A percentile compares a stretch with the other conserved stretches of the same genome.
These are phyloP conservation scores for Rhodotorula mucilaginosa DNA, from an alignment of 1,284 basidiomycete genomes.

Conservation along the genomic window DNA sequence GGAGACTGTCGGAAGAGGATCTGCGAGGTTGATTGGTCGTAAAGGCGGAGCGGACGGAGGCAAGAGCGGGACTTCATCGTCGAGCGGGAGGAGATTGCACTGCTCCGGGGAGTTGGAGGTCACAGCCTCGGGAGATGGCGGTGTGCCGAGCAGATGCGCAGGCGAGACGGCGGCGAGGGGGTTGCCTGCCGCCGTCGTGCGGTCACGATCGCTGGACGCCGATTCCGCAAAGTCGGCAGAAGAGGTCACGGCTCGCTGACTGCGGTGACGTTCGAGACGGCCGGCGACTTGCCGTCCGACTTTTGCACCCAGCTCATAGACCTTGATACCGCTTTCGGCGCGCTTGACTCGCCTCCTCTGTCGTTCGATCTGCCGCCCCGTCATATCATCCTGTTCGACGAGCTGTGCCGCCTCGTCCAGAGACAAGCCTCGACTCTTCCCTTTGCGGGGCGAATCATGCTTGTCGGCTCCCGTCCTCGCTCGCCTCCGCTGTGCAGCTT, in stretches of 20 bases:
- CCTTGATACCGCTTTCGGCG: slow-evolving; percentile 28
- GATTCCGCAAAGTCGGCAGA: background rate
- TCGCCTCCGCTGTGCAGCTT: background rate
- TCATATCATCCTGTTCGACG: background rate
- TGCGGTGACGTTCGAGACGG: slow-evolving; percentile 12
- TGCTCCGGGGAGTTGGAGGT: background rate
- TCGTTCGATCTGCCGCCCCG: background rate
- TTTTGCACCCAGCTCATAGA: slow-evolving; percentile 16
- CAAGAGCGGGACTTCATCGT: background rate
- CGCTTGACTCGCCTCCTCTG: slow-evolving; percentile 17
- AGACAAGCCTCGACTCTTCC: background rate
- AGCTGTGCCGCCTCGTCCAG: slow-evolving; percentile 6
- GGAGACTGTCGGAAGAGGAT: background rate
- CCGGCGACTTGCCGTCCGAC: slow-evolving; percentile 15
- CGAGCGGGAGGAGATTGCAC: background rate
- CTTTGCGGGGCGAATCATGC: background rate
- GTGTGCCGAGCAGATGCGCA: slow-evolving; percentile 11
- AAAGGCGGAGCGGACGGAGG: slow-evolving; percentile 12
- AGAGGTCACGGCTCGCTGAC: background rate
- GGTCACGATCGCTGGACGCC: background rate
- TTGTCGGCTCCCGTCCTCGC: background rate
- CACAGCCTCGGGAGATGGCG: background rate
- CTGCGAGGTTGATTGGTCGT: background rate
- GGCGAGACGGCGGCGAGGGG: slow-evolving; percentile 13
- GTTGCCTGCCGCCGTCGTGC: background rate